Evolutionary conservation across 139 green algal species (phyloP).

Genomic region (Gonium pectorale): DNA sequence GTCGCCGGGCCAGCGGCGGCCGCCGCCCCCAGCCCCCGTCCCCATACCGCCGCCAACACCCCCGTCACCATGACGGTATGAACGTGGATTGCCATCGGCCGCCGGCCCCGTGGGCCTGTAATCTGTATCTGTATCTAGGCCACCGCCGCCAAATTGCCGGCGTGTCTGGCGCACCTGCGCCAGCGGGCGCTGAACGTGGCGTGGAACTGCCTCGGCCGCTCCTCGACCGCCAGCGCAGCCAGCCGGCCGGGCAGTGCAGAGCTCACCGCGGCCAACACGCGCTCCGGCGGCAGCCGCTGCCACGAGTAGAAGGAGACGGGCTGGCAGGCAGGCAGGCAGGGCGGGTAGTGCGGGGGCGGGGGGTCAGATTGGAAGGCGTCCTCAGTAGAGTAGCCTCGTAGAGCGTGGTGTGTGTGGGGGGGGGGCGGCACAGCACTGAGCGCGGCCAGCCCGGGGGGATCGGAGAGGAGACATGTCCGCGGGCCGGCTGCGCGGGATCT

Average conservation of each 20-base stretch:
- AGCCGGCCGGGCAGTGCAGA: background rate
- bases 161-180: slow-evolving; percentile 19
- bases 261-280: background rate
- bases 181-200: slow-evolving; percentile 63
- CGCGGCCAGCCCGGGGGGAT: background rate
- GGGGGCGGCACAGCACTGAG: background rate
- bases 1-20: background rate
- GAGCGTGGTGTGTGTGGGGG: background rate
- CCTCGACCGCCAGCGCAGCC: slow-evolving; percentile 3
- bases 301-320: slow-evolving; percentile 55
- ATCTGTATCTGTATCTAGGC: background rate
- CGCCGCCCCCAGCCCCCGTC: background rate
- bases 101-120: background rate
- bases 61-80: background rate
- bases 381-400: too few relatives aligned
- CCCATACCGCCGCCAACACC: background rate
- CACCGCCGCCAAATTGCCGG: background rate
- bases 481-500: too few relatives aligned
- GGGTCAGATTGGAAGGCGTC: too few relatives aligned
- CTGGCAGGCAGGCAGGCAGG: slow-evolving; percentile 34
- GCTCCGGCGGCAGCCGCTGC: background rate
- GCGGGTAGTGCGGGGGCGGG: too few relatives aligned
- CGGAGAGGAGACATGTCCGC: background rate
- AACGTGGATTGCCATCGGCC: background rate
- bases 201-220: slow-evolving; percentile 52